Percentiles rank a stretch among this genome's conserved stretches.
These are phyloP conservation scores for Marasmius sp. DNA, from an alignment of 1,284 basidiomycete genomes.

Conservation along the genomic window DNA sequence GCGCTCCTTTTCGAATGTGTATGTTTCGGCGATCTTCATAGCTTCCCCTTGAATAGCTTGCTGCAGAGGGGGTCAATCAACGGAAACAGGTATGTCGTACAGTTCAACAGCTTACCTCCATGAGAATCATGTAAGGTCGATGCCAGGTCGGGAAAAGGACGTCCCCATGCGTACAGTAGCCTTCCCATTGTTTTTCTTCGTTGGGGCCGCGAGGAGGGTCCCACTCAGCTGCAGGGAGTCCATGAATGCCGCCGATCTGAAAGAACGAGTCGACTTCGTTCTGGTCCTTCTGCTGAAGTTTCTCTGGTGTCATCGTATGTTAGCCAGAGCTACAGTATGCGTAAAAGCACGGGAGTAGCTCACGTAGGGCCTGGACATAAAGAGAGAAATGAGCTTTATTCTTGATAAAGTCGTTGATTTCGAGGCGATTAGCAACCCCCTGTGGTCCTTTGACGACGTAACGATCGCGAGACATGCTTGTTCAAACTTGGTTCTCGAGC, in stretches of 20 bases:
- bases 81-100: not conserved
- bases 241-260: constrained; percentile 50
- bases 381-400: constrained; percentile 44
- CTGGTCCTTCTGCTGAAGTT: constrained; percentile 24
- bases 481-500: not conserved
- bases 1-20: constrained; percentile 30
- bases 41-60: constrained; percentile 44
- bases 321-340: not conserved
- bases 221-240: constrained; percentile 43
- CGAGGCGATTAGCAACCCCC: constrained; percentile 33
- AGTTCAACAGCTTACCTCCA: constrained; percentile 37
- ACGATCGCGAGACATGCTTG: not conserved
- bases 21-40: constrained; percentile 36
- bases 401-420: constrained; percentile 46
- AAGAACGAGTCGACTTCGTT: constrained; percentile 38
- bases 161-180: constrained; percentile 51
- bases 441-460: not conserved
- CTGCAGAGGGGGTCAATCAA: constrained; percentile 22
- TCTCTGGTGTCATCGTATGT: constrained; percentile 33
- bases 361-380: constrained; percentile 46
- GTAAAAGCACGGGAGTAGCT: constrained; percentile 9
- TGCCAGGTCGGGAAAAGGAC: constrained; percentile 56
- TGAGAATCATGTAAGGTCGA: constrained; percentile 48
- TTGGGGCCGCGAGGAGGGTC: constrained; percentile 31
- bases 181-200: constrained; percentile 30